phyloP scores from a whole-genome alignment of 1,284 basidiomycete genomes.

The Heterobasidion parviporum region DNA sequence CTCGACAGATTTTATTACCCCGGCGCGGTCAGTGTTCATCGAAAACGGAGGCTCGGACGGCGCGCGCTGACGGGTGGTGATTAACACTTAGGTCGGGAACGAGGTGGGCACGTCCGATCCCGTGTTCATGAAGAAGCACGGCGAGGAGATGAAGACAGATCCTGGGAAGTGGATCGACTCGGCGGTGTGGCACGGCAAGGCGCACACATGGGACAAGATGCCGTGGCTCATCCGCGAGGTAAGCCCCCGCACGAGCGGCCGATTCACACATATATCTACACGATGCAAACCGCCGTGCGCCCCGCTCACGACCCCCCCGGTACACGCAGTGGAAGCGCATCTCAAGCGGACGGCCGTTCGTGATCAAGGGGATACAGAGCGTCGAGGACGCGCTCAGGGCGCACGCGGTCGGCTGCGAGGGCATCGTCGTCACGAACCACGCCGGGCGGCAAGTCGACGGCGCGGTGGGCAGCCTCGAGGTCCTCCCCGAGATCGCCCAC shows the following conservation, averaged over 20 bases:
- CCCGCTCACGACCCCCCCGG: too few relatives aligned
- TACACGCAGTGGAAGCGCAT: conserved; percentile 41
- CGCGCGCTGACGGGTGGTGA: too few relatives aligned
- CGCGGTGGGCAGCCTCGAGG: conserved; percentile 44
- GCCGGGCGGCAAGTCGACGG: conserved; percentile 57
- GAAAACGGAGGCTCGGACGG: too few relatives aligned
- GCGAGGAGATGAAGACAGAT: conserved; percentile 34
- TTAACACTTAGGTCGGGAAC: conserved; percentile 22
- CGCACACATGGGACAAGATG: conserved; percentile 49
- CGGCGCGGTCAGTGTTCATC: conserved; percentile 14
- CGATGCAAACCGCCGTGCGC: neutral
- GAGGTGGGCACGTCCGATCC: conserved; percentile 47
- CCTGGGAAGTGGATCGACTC: conserved; percentile 47
- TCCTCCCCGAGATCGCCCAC: conserved; percentile 43
- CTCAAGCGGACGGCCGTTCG: conserved; percentile 43
- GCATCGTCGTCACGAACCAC: conserved; percentile 54
- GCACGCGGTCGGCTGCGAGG: conserved; percentile 44
- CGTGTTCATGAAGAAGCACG: conserved; percentile 43
- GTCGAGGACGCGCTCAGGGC: conserved; percentile 42
- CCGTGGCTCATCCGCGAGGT: conserved; percentile 38
- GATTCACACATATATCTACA: neutral
- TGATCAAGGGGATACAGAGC: conserved; percentile 50
- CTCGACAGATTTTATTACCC: conserved; percentile 31
- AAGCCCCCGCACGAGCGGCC: neutral
- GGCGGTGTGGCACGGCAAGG: conserved; percentile 50